phyloP scores from a whole-genome alignment of 768 basidiomycete species.

The Lepiota venenata region DNA sequence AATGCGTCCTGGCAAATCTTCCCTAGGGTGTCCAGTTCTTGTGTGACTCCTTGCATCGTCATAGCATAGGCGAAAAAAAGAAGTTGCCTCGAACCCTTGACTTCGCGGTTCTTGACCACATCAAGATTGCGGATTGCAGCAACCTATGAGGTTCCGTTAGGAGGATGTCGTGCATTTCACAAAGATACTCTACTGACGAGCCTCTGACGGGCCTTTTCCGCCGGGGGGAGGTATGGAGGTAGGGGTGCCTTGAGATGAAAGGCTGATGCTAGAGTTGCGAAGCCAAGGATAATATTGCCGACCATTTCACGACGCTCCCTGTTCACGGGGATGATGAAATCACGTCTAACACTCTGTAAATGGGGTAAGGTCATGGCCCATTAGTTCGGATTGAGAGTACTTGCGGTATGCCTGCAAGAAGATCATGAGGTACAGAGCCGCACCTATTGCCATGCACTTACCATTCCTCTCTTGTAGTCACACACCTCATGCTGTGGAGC shows the following conservation, averaged over 20 bases:
- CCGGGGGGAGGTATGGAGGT: constrained; percentile 96
- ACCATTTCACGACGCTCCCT: constrained; percentile 90
- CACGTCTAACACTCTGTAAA: constrained; percentile 68
- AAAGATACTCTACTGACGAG: constrained; percentile 47
- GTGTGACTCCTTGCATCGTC: constrained; percentile 92
- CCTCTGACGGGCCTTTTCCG: constrained; percentile 76
- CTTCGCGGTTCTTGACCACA: constrained; percentile 82
- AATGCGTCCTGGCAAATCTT: constrained; percentile 82
- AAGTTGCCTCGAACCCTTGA: constrained; percentile 79
- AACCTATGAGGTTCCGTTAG: constrained; percentile 42
- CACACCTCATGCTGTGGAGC: constrained; percentile 94
- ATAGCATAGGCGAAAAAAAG: constrained; percentile 93
- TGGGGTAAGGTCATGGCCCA: neutral
- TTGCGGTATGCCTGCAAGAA: constrained; percentile 64
- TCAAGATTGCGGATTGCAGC: constrained; percentile 80
- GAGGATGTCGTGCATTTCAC: neutral
- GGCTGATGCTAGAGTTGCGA: constrained; percentile 75
- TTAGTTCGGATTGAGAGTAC: constrained; percentile 18
- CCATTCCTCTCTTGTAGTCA: constrained; percentile 97
- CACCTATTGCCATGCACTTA: constrained; percentile 28
- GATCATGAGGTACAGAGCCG: constrained; percentile 6
- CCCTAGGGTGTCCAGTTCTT: constrained; percentile 83
- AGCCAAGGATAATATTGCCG: constrained; percentile 90
- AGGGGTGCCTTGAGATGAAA: constrained; percentile 87
- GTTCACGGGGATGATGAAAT: constrained; percentile 92